These are phyloP conservation scores for Angophora floribunda DNA, from an alignment of 345 rosid genomes.

Conservation along the genomic window DNA sequence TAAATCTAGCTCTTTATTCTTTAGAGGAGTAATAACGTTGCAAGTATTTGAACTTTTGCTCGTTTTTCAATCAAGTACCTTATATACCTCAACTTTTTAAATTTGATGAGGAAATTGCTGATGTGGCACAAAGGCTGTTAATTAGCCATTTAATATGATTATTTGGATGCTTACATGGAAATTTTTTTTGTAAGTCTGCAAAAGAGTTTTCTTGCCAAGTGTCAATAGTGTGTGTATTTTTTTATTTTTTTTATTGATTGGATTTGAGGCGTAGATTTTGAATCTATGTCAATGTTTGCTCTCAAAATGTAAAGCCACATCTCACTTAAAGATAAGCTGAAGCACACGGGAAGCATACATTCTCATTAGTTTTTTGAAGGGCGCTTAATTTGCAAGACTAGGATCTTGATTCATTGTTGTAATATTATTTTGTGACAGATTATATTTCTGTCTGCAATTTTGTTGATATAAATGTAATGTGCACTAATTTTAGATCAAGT, in stretches of 20 bases:
- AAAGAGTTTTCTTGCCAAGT: neutral
- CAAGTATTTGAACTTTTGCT: neutral
- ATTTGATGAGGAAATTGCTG: neutral
- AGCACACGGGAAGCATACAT: neutral
- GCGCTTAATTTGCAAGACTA: neutral
- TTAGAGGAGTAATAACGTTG: neutral
- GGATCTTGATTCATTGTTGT: neutral
- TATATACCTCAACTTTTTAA: neutral
- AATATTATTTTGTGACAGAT: neutral
- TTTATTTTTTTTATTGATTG: neutral
- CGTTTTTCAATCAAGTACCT: neutral
- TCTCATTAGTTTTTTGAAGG: neutral
- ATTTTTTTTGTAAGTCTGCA: neutral
- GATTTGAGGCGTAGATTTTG: neutral
- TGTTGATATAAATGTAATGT: neutral
- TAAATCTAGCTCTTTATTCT: neutral
- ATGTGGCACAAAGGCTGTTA: neutral
- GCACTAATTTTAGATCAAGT: neutral
- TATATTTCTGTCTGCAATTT: neutral
- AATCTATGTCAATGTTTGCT: neutral
- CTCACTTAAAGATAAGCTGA: neutral
- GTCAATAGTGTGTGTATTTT: neutral
- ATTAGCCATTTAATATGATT: neutral
- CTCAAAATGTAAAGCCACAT: neutral
- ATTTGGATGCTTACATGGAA: neutral